A percentile compares a stretch with the other conserved stretches of the same genome.
Conservation (phyloP, 441 rosid genomes). For the Croton setiger region DNA sequence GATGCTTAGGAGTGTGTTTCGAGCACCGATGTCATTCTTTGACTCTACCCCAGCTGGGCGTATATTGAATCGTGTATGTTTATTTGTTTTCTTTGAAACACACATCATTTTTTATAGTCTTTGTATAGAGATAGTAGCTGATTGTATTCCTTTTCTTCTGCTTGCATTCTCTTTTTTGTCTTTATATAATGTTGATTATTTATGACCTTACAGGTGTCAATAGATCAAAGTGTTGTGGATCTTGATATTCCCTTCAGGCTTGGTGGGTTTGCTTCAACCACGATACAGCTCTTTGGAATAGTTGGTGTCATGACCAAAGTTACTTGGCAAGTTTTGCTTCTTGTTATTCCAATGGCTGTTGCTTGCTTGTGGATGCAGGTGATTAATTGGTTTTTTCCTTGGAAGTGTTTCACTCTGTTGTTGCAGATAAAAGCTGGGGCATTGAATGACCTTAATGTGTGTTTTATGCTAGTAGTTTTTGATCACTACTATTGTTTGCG, state of each 20-base stretch:
- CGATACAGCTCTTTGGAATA: constrained; percentile 95
- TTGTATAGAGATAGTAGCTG: neutral
- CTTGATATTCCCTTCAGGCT: constrained; percentile 99
- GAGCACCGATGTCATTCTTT: constrained; percentile 99
- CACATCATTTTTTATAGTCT: neutral
- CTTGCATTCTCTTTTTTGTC: neutral
- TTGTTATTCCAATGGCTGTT: constrained; percentile 92
- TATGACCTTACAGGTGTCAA: constrained; percentile 66
- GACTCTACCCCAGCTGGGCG: constrained; percentile 99
- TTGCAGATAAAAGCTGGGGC: constrained; percentile 8
- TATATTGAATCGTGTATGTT: constrained; percentile 90
- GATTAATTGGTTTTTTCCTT: constrained; percentile 24
- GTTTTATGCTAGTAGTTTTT: constrained; percentile 5
- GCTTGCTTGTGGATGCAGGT: constrained; percentile 99
- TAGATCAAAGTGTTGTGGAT: constrained; percentile 99
- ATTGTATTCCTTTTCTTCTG: constrained; percentile 7
- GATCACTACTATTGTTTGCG: neutral
- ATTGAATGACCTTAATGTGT: constrained; percentile 3
- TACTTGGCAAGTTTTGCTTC: constrained; percentile 98
- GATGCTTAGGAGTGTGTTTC: constrained; percentile 93
- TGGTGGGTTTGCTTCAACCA: constrained; percentile 99
- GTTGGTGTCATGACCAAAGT: constrained; percentile 95
- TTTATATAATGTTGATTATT: constrained; percentile 16
- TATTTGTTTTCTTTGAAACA: constrained; percentile 1
- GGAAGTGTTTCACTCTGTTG: constrained; percentile 9